A percentile compares a stretch with the other conserved stretches of the same genome.
Conservation (phyloP, 2,329 filamentous ascomycete genomes). For the Seiridium cupressi region DNA sequence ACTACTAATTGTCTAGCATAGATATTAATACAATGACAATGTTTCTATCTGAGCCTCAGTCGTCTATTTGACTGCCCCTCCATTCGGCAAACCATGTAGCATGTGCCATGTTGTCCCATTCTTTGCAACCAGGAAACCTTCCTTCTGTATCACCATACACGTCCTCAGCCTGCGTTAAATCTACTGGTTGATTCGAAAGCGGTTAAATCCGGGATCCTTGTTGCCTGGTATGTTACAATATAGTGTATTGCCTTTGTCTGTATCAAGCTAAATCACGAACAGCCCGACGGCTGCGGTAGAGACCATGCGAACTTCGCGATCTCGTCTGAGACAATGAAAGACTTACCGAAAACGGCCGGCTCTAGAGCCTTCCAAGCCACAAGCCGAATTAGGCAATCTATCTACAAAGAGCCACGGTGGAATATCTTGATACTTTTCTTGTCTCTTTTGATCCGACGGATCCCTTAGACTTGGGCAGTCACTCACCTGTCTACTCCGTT, state of each 20-base stretch:
- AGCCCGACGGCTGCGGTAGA: not conserved
- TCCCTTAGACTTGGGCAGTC: not conserved
- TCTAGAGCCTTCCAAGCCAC: not conserved
- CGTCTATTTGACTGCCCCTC: no score
- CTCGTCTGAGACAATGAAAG: constrained; percentile 3
- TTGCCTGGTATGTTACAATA: not conserved
- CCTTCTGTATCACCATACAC: no score
- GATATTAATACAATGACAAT: no score
- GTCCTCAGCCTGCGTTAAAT: no score
- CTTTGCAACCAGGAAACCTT: no score
- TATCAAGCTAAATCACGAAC: not conserved
- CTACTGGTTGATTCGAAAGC: no score
- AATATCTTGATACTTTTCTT: not conserved
- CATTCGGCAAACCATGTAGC: no score
- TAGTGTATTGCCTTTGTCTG: not conserved
- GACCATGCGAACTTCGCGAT: not conserved
- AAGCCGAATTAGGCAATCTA: not conserved
- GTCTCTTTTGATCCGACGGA: not conserved
- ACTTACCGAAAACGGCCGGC: not conserved
- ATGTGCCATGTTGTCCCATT: no score
- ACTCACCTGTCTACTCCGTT: not conserved
- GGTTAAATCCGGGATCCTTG: not conserved
- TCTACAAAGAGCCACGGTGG: not conserved
- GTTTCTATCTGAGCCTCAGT: no score
- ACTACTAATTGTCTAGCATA: not conserved